Evolutionary conservation across 768 basidiomycete species (phyloP), one percentile per base, ranked within the genome.

Genomic region (Pleurotus eryngii): DNA sequence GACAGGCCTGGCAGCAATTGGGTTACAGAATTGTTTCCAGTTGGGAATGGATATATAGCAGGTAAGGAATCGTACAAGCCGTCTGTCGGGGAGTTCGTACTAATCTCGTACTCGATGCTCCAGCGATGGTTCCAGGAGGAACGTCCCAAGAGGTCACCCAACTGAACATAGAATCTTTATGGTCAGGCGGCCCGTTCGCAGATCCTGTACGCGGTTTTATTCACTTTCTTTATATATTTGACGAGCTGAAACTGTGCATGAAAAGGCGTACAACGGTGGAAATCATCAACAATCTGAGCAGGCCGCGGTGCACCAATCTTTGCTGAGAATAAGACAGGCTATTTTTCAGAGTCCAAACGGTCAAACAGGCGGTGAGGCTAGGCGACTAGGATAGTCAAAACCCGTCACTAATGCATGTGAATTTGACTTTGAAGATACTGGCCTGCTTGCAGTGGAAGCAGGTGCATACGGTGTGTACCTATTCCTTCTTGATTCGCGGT

Each of bases 161-260:
- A 59, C 72, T 91, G 24, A 90, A 91, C 64, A 85, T 91, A 46
- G 89, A 91, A 64, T 84, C 85, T 12, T 72, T 91, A 7, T 90
- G 89, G 89, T 78, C 83, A 17, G 89, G 89, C 17, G 89, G 89
- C 3, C 85, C 87, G 6, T 87, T 87, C 60, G 76, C 81, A 47
- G 82, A 87, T 63, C 77, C 80, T 8, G 87, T 88, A 64, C 27
- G 77, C 69, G 14, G n/a, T n/a, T 17, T 9, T 3, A 38, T 17
- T 30, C n/a, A 7, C 3, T 46, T 9, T 20, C 40, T 22, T n/a
- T 12, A 8, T 15, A n/a, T 47, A 17, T 39, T 11, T 49, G 48
- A 14, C 6, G 22, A 37, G 8, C 9, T 54, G 8, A 7, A 26
- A 30, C 47, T n/a, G 45, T 22, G 3, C 20, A 18, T 24, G 43